phyloP scores from a whole-genome alignment of 305 asterid genomes.

The Fraxinus latifolia region DNA sequence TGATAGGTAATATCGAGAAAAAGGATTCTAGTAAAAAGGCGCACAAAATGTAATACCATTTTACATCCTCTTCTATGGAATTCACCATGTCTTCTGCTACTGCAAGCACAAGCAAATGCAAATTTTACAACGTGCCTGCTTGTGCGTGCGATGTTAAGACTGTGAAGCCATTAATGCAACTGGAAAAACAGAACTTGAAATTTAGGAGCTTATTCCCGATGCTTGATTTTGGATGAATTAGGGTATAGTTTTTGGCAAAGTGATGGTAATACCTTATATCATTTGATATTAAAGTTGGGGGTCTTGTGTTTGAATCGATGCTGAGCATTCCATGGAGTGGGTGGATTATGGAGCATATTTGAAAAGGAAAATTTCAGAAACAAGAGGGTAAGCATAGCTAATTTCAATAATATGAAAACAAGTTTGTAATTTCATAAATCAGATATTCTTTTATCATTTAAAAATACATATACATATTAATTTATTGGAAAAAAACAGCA shows the following conservation, averaged over 20 bases:
- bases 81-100: neutral
- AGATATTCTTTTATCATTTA: too few relatives aligned
- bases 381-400: too few relatives aligned
- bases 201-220: neutral
- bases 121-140: neutral
- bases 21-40: neutral
- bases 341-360: neutral
- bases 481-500: too few relatives aligned
- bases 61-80: neutral
- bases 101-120: neutral
- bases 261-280: neutral
- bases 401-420: too few relatives aligned
- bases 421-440: too few relatives aligned
- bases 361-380: too few relatives aligned
- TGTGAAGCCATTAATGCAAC: neutral
- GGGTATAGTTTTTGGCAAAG: neutral
- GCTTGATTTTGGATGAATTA: neutral
- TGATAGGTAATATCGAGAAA: neutral
- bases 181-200: neutral
- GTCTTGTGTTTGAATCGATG: neutral
- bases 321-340: neutral
- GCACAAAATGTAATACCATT: neutral
- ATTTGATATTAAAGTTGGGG: neutral
- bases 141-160: neutral
- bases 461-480: too few relatives aligned